Evolutionary conservation across 1,284 basidiomycete species (phyloP).

Genomic region (Irpex sp.): DNA sequence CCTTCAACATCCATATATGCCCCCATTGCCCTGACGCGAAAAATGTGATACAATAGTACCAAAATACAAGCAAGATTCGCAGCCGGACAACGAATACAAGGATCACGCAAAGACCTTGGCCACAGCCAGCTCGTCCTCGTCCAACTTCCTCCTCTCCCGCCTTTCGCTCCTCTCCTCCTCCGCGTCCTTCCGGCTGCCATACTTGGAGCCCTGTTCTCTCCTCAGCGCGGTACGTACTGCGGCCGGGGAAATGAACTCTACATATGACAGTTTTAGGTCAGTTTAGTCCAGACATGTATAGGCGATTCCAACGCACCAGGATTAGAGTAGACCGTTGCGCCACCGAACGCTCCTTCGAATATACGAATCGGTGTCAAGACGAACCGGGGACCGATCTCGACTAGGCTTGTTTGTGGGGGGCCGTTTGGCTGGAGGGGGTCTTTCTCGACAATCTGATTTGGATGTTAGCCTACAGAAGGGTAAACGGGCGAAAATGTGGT

Average conservation of each 20-base stretch:
- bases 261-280: background rate
- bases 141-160: slow-evolving; percentile 60
- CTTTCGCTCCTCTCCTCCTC: slow-evolving; percentile 66
- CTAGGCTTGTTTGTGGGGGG: slow-evolving; percentile 73
- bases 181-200: slow-evolving; percentile 78
- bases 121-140: slow-evolving; percentile 81
- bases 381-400: slow-evolving; percentile 97
- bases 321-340: slow-evolving; percentile 95
- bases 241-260: slow-evolving; percentile 90
- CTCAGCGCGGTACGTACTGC: slow-evolving; percentile 74
- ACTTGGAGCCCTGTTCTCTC: slow-evolving; percentile 76
- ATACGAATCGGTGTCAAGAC: slow-evolving; percentile 97
- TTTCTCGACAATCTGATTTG: slow-evolving; percentile 69
- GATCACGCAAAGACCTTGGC: slow-evolving; percentile 84
- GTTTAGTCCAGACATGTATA: too few relatives aligned
- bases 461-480: background rate
- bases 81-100: background rate
- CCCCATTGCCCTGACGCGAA: too few relatives aligned
- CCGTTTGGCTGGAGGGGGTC: slow-evolving; percentile 74
- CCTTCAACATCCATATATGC: too few relatives aligned
- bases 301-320: slow-evolving; percentile 82
- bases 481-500: background rate
- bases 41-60: background rate
- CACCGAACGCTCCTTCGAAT: slow-evolving; percentile 96
- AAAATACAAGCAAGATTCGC: background rate